Evolutionary conservation across 495 filamentous ascomycete species (phyloP).

Genomic region (Margaritispora aquatica): DNA sequence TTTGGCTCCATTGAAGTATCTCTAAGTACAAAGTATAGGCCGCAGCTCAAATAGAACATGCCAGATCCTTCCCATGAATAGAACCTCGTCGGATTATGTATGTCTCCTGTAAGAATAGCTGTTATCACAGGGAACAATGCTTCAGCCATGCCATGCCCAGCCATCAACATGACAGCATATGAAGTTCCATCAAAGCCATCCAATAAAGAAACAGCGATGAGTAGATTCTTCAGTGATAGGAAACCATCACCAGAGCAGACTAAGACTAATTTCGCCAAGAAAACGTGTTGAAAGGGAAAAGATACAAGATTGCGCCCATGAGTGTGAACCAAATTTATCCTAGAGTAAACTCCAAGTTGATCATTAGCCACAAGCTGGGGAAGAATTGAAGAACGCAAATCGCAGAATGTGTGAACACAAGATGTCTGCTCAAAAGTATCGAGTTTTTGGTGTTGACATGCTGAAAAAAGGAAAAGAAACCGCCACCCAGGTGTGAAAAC

Average conservation of each 20-base stretch:
- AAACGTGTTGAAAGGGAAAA: not conserved
- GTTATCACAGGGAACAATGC: not conserved
- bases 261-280: not conserved
- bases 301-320: not conserved
- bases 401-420: constrained; percentile 16
- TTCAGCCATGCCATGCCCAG: not conserved
- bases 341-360: not conserved
- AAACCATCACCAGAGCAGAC: not conserved
- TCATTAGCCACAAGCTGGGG: not conserved
- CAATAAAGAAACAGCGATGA: not conserved
- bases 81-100: not conserved
- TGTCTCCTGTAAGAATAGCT: not conserved
- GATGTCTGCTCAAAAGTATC: constrained; percentile 15
- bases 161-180: not conserved
- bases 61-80: constrained; percentile 2
- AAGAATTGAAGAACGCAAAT: not conserved
- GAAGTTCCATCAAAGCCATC: not conserved
- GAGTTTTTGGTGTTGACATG: constrained; percentile 13
- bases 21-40: constrained; percentile 18
- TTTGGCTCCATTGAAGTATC: constrained; percentile 8
- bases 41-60: constrained; percentile 4
- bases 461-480: constrained; percentile 6
- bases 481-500: constrained; percentile 4
- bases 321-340: not conserved
- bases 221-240: not conserved